phyloP scores from a whole-genome alignment of 371 early-diverging fungal species.

The Mortierella sp. region DNA sequence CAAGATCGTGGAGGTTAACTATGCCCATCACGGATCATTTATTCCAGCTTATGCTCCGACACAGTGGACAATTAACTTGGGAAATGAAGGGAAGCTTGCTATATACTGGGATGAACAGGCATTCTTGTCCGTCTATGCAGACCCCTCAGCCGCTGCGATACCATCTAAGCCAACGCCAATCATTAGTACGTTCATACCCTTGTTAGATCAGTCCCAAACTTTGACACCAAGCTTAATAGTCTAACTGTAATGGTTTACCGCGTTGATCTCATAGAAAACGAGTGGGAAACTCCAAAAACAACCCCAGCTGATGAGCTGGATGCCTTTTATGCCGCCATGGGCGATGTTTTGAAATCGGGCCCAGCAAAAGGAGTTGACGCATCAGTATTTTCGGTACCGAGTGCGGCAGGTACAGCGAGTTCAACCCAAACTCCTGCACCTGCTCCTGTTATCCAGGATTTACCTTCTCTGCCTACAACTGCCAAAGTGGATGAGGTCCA shows the following conservation, averaged over 20 bases:
- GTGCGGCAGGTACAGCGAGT: background rate
- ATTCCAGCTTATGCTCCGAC: slow-evolving; percentile 50
- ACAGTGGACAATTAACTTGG: slow-evolving; percentile 40
- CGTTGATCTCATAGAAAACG: background rate
- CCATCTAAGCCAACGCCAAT: background rate
- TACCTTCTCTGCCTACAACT: slow-evolving; percentile 43
- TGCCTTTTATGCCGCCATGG: slow-evolving; percentile 46
- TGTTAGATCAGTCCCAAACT: background rate
- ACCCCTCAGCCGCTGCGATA: slow-evolving; percentile 5
- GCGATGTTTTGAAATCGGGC: slow-evolving; percentile 31
- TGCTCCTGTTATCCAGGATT: slow-evolving; percentile 19
- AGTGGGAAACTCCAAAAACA: slow-evolving; percentile 1
- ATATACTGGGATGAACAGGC: slow-evolving; percentile 57
- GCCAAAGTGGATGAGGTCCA: slow-evolving; percentile 46
- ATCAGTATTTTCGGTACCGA: slow-evolving; percentile 35
- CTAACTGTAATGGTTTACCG: too few species aligned
- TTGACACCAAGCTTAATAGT: background rate
- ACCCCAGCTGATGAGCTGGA: slow-evolving; percentile 33
- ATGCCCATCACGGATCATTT: slow-evolving; percentile 49
- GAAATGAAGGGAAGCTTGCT: slow-evolving; percentile 29
- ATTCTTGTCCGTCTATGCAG: slow-evolving; percentile 31
- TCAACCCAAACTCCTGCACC: background rate
- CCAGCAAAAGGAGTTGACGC: background rate
- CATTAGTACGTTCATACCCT: slow-evolving; percentile 10
- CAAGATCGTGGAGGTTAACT: slow-evolving; percentile 36